Evolutionary conservation across 331 rosid species (phyloP), one percentile per base, ranked within the genome.

Genomic region (Saraca asoca): DNA sequence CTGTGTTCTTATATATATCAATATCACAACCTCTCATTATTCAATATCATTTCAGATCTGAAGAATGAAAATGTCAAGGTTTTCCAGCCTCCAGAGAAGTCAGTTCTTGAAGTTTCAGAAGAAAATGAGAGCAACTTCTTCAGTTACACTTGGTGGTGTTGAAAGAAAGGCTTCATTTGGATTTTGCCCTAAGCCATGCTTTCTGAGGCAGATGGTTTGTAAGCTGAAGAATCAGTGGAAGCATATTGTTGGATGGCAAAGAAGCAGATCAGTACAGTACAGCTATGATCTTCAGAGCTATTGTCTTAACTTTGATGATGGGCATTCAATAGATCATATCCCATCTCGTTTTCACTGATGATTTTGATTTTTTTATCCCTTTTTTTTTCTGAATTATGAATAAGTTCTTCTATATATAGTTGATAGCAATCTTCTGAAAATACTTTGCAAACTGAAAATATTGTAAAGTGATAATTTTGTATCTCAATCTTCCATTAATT

Each of bases 221-320:
- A 92, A 83, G 83, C 48, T 87, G 65, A 87, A 77, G 84, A 85
- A 73, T 49, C 73, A 70, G 1, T 89, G 87, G 85, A 92, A 83
- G 78, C 82, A 76, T 52, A 76, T 60, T 71, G 42, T 83, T 31
- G 75, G 83, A 37, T 61, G 75, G 74, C 69, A 58, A 69, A 83
- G 71, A 49, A 72, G 67, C 20, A 71, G 43, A 44, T 69, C 74
- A 16, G 31, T 24, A 3, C 75, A 55, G 37, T 92, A 33, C 42
- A 85, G 81, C 76, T 92, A 92, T 74, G 96, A 92, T 82, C 79
- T 87, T 67, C 88, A 62, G 0, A 92, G 96, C 87, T 89, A 92
- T 62, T 76, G 79, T 61, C 93, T 92, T 16, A 92, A 92, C 80
- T 92, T 92, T 4, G 98, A 92, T 76, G 88, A 89, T 58, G 95